These are phyloP conservation scores for Fomitopsis pulvina DNA, from an alignment of 768 basidiomycete genomes.

Conservation along the genomic window DNA sequence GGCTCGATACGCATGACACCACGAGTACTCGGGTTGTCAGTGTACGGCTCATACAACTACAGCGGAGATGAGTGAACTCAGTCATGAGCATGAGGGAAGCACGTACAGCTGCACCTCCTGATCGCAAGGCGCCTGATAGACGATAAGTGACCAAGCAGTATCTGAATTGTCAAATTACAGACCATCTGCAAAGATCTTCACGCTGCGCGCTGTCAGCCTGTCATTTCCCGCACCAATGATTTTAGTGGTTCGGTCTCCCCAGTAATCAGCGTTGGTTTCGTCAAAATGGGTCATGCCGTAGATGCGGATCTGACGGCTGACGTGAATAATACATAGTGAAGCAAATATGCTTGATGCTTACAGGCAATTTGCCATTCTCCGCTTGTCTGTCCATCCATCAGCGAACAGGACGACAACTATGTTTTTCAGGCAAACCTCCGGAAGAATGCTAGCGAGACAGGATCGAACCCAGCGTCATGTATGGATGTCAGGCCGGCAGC, in stretches of 20 bases:
- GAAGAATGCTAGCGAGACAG: conserved; percentile 69
- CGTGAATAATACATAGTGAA: not conserved
- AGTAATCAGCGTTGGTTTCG: conserved; percentile 53
- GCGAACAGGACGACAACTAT: too few species aligned
- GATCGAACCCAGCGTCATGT: conserved; percentile 78
- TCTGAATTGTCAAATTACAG: conserved; percentile 7
- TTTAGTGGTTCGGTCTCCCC: conserved; percentile 58
- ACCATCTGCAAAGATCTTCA: conserved; percentile 79
- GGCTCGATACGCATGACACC: conserved; percentile 74
- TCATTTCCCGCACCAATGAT: conserved; percentile 53
- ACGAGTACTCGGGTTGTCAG: conserved; percentile 65
- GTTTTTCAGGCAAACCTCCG: conserved; percentile 50
- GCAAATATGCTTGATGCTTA: conserved; percentile 21
- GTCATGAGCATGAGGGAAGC: not conserved
- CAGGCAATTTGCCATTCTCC: conserved; percentile 51
- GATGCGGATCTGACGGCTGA: conserved; percentile 50
- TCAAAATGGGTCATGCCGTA: conserved; percentile 75
- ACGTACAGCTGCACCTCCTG: conserved; percentile 82
- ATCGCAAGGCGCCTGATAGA: conserved; percentile 69
- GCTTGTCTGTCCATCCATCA: conserved; percentile 44
- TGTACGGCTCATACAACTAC: conserved; percentile 76
- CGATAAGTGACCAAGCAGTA: not conserved
- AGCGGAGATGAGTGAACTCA: conserved; percentile 4
- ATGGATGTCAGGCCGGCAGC: conserved; percentile 72
- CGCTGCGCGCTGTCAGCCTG: conserved; percentile 63